Evolutionary conservation across 257 asterid genomes (phyloP).

Genomic region (Echites panduratus): DNA sequence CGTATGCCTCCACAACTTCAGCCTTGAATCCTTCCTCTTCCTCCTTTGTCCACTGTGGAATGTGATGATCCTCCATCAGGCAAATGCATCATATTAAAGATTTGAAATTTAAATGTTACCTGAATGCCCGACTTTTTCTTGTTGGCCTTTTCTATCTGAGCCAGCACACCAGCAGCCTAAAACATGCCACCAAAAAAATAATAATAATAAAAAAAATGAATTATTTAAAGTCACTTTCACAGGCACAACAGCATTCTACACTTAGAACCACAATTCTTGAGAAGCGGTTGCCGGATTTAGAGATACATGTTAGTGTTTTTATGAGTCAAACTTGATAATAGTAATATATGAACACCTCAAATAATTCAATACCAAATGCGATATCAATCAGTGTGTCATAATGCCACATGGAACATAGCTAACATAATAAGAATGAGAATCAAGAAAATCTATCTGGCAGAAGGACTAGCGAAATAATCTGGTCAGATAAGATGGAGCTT

Average conservation of each 20-base stretch:
- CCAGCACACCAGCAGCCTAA: slow-evolving; percentile 96
- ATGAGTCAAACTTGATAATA: neutral
- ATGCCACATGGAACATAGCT: neutral
- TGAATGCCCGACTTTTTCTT: slow-evolving; percentile 60
- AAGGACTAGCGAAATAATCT: neutral
- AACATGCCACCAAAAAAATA: slow-evolving; percentile 17
- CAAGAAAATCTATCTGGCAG: neutral
- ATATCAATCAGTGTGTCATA: neutral
- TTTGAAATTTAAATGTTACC: slow-evolving; percentile 29
- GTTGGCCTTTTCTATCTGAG: slow-evolving; percentile 73
- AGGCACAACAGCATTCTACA: neutral
- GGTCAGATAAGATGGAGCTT: neutral
- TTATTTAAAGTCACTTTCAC: neutral
- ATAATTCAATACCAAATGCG: neutral
- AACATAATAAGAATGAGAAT: neutral
- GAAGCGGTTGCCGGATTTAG: neutral
- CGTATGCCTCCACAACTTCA: slow-evolving; percentile 70
- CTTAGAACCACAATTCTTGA: neutral
- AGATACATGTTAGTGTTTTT: neutral
- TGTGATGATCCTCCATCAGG: slow-evolving; percentile 5
- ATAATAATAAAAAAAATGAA: no score
- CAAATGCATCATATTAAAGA: neutral
- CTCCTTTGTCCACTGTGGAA: slow-evolving; percentile 72
- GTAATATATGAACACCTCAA: neutral
- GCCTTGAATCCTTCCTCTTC: slow-evolving; percentile 82